Percentiles rank a stretch among this genome's conserved stretches.
phyloP scores from a whole-genome alignment of 208 protist genomes.

The Herpetomonas tarakana region DNA sequence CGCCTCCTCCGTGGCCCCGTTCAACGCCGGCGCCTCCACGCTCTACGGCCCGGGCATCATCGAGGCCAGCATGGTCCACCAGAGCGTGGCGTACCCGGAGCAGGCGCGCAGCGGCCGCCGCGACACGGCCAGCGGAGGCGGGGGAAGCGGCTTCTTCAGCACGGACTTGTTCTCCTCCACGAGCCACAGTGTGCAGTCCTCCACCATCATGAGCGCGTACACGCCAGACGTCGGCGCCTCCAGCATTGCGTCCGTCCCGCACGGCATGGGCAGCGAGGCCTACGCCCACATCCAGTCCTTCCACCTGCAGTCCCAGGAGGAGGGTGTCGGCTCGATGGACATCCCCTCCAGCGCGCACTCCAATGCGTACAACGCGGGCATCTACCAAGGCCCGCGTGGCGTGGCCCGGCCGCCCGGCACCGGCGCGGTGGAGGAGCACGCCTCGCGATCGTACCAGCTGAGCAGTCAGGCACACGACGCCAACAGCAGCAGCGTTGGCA shows the following conservation, averaged over 20 bases:
- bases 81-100: conserved; percentile 41
- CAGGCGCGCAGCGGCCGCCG: conserved; percentile 4
- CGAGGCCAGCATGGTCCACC: conserved; percentile 65
- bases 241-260: background rate
- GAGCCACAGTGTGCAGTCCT: conserved; percentile 42
- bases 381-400: no score
- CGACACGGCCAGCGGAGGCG: conserved; percentile 2
- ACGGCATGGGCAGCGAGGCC: conserved; percentile 15
- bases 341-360: conserved; percentile 25
- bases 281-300: conserved; percentile 69
- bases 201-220: conserved; percentile 8
- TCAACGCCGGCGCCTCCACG: conserved; percentile 18
- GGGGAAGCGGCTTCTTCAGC: no score
- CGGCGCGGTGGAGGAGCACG: no score
- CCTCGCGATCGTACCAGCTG: no score
- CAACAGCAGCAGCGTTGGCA: conserved; percentile 1
- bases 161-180: conserved; percentile 12
- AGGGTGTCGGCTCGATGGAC: conserved; percentile 10
- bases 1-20: conserved; percentile 26
- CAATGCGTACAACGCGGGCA: conserved; percentile 18
- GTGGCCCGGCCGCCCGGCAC: no score
- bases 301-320: conserved; percentile 64
- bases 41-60: conserved; percentile 45
- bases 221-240: conserved; percentile 21
- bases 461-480: conserved; percentile 16